A percentile compares a stretch with the other conserved stretches of the same genome.
Conservation (phyloP, 2,329 filamentous ascomycete genomes). For the Xylogone sp. region DNA sequence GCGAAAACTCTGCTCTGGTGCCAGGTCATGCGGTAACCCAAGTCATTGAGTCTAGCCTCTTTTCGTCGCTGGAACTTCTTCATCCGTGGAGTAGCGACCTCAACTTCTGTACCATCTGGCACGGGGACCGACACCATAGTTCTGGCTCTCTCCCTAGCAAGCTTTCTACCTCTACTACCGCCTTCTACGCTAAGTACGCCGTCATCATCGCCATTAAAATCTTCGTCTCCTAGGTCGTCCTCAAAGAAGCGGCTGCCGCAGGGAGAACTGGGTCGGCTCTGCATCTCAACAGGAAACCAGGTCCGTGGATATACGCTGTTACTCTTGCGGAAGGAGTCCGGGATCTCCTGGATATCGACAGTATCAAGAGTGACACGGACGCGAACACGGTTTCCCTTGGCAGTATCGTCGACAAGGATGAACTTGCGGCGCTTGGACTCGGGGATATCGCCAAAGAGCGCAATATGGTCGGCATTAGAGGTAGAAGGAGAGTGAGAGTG, state of each 20-base stretch:
- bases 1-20: slow-evolving; percentile 90
- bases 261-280: slow-evolving; percentile 73
- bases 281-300: slow-evolving; percentile 93
- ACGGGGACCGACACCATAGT: slow-evolving; percentile 60
- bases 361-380: slow-evolving; percentile 91
- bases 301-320: slow-evolving; percentile 88
- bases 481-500: slow-evolving; percentile 24
- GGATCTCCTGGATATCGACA: slow-evolving; percentile 92
- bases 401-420: slow-evolving; percentile 88
- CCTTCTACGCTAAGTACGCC: slow-evolving; percentile 17
- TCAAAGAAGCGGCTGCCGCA: slow-evolving; percentile 73
- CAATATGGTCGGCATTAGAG: slow-evolving; percentile 54
- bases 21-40: slow-evolving; percentile 96
- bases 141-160: slow-evolving; percentile 25
- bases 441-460: slow-evolving; percentile 82
- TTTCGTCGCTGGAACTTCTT: slow-evolving; percentile 67
- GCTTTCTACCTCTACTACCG: slow-evolving; percentile 22
- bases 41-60: slow-evolving; percentile 87
- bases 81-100: slow-evolving; percentile 73
- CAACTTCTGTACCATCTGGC: slow-evolving; percentile 66
- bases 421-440: slow-evolving; percentile 94
- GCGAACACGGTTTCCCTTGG: slow-evolving; percentile 74
- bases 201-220: slow-evolving; percentile 39
- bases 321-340: slow-evolving; percentile 86
- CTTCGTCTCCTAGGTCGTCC: slow-evolving; percentile 56